phyloP scores from a whole-genome alignment of 2,329 filamentous ascomycete species.

The Fusarium musae region DNA sequence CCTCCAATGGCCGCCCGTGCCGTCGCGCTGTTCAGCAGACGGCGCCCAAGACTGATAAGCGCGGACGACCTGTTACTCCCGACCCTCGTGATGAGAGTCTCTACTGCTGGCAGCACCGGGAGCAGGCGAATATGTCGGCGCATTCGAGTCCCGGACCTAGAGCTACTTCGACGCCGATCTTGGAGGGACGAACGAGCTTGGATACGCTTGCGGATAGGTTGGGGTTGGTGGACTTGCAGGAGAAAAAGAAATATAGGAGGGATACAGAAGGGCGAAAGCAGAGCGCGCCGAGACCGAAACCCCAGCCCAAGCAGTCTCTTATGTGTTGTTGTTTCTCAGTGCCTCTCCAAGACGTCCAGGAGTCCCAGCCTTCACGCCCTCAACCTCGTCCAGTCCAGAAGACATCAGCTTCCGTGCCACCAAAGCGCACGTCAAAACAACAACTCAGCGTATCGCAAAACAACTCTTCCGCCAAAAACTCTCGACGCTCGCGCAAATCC shows the following conservation, averaged over 20 bases:
- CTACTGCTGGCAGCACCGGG: slow-evolving; percentile 96
- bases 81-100: slow-evolving; percentile 69
- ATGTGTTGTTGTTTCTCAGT: slow-evolving; percentile 64
- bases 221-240: slow-evolving; percentile 75
- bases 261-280: slow-evolving; percentile 42
- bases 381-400: slow-evolving; percentile 59
- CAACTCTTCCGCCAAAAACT: slow-evolving; percentile 46
- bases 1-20: slow-evolving; percentile 83
- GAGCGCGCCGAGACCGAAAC: slow-evolving; percentile 27
- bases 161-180: slow-evolving; percentile 60
- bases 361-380: slow-evolving; percentile 55
- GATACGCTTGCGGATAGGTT: slow-evolving; percentile 87
- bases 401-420: slow-evolving; percentile 37
- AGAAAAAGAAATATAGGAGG: slow-evolving; percentile 46
- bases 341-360: slow-evolving; percentile 57
- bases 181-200: slow-evolving; percentile 78
- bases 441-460: slow-evolving; percentile 27
- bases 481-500: slow-evolving; percentile 47
- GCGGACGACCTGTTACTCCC: slow-evolving; percentile 45
- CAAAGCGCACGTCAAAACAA: slow-evolving; percentile 29
- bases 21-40: slow-evolving; percentile 71
- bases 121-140: slow-evolving; percentile 73
- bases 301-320: slow-evolving; percentile 44
- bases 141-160: slow-evolving; percentile 59
- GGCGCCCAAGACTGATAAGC: slow-evolving; percentile 18